Evolutionary conservation across 257 asterid genomes (phyloP), one percentile per base, ranked within the genome.

Genomic region (Solanum gandarillasii): DNA sequence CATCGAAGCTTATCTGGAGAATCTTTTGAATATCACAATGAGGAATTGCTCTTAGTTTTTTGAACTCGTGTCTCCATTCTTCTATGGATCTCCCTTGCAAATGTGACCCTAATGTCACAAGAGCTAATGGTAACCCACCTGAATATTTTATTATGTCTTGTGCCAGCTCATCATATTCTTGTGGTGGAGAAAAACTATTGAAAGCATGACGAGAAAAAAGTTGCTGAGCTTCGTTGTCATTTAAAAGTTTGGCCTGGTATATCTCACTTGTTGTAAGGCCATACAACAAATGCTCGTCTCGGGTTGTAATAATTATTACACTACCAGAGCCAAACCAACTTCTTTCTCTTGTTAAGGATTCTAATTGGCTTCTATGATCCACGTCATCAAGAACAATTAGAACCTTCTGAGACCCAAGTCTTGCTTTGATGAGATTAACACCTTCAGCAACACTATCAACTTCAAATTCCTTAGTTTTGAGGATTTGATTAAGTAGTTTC

Each of bases 81-180:
- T 68, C 5, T 1, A 68, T 0, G 8, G 74, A 27, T 68, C 74
- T 27, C 6, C 74, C 74, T 25, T 5, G 74, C 74, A 68, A 5
- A 68, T 27, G 74, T 68, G 35, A 68, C 20, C 74, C 36, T 1
- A 70, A 86, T 70, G 36, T 29, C 83, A 72, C 46, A 46, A 86
- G 88, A 46, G 88, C 84, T 86, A 86, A 86, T 31, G 88, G 88
- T n/a, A 86, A 25, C 43, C 88, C 70, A 13, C 55, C 18, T 25
- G 83, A 31, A 34, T 86, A 43, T 58, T 79, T 21, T 31, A 86
- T 35, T 38, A 72, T 27, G 67, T 58, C 46, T 36, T 14, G 18
- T 41, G 84, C 34, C 21, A 86, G 46, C 3, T 20, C 3, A 18
- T 13, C 20, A 46, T 41, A 86, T 1, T 71, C 83, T 41, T 86